These are phyloP conservation scores for Apodospora peruviana DNA, from an alignment of 495 filamentous ascomycete genomes.

Conservation along the genomic window DNA sequence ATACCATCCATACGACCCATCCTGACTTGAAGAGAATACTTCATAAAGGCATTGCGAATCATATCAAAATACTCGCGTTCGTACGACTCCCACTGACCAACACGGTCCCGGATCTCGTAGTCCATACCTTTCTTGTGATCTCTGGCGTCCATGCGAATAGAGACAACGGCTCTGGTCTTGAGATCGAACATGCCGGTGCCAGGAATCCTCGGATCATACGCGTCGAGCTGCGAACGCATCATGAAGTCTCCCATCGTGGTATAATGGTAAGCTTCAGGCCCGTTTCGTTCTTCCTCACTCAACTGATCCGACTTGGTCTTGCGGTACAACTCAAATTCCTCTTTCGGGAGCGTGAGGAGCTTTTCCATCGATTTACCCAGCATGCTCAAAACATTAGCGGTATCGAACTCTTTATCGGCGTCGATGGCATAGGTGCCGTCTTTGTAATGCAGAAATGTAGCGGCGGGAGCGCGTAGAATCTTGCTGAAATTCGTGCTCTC, in stretches of 20 bases:
- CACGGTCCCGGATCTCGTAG: constrained; percentile 75
- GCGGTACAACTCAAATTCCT: constrained; percentile 80
- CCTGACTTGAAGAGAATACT: constrained; percentile 92
- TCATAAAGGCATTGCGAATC: constrained; percentile 90
- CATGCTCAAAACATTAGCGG: constrained; percentile 77
- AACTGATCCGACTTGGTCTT: constrained; percentile 57
- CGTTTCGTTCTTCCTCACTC: constrained; percentile 57
- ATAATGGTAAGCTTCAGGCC: constrained; percentile 78
- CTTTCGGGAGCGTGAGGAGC: constrained; percentile 73
- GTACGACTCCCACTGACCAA: constrained; percentile 79
- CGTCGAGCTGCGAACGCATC: constrained; percentile 94
- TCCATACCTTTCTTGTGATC: constrained; percentile 71
- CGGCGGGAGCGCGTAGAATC: constrained; percentile 63
- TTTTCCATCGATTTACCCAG: constrained; percentile 96
- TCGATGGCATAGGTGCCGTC: constrained; percentile 93
- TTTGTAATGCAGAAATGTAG: constrained; percentile 80
- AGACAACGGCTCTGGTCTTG: constrained; percentile 87
- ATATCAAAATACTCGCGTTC: constrained; percentile 97
- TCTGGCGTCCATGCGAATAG: constrained; percentile 76
- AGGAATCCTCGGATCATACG: constrained; percentile 77
- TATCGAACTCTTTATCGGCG: constrained; percentile 89
- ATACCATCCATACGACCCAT: constrained; percentile 99
- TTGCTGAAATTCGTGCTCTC: constrained; percentile 61
- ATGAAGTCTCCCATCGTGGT: constrained; percentile 84
- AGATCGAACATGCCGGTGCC: constrained; percentile 95